phyloP scores from a whole-genome alignment of 2,329 filamentous ascomycete species.

The Cladophialophora exuberans region DNA sequence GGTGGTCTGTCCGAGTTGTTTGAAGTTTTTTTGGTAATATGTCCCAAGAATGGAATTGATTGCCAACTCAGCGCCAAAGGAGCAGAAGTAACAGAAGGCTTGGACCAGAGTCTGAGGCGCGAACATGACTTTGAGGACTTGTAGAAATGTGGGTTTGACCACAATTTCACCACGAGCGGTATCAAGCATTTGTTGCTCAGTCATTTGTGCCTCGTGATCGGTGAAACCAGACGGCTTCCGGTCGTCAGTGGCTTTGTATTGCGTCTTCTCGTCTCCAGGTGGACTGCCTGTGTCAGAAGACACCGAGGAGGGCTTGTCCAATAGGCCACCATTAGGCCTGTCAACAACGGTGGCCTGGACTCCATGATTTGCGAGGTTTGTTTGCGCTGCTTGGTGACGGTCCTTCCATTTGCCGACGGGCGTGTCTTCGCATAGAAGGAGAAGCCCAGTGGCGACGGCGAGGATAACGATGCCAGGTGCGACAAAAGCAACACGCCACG shows the following conservation, averaged over 20 bases:
- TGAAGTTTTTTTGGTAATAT: slow-evolving; percentile 63
- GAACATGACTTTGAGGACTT: slow-evolving; percentile 63
- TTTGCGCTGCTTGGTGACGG: slow-evolving; percentile 61
- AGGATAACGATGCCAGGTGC: slow-evolving; percentile 80
- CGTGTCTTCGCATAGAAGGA: slow-evolving; percentile 77
- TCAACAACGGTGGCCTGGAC: slow-evolving; percentile 34
- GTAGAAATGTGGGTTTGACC: slow-evolving; percentile 63
- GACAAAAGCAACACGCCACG: slow-evolving; percentile 84
- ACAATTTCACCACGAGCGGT: slow-evolving; percentile 63
- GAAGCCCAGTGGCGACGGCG: slow-evolving; percentile 66
- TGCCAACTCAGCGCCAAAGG: slow-evolving; percentile 63
- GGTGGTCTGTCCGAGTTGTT: slow-evolving; percentile 56
- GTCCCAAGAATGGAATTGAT: slow-evolving; percentile 64
- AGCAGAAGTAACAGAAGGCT: slow-evolving; percentile 61
- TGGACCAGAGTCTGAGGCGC: slow-evolving; percentile 61
- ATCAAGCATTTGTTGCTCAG: slow-evolving; percentile 52
- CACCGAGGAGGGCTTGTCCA: slow-evolving; percentile 36
- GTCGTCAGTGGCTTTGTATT: slow-evolving; percentile 34
- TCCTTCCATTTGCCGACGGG: slow-evolving; percentile 82
- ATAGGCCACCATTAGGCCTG: slow-evolving; percentile 31
- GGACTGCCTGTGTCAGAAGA: slow-evolving; percentile 34
- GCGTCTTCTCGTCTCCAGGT: slow-evolving; percentile 39
- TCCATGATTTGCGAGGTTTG: slow-evolving; percentile 55
- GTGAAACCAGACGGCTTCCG: slow-evolving; percentile 32
- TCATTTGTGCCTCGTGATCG: slow-evolving; percentile 51